Base-by-base conservation (phyloP, 1,139 yeast species). In the Insectozyma bohioensis region DNA sequence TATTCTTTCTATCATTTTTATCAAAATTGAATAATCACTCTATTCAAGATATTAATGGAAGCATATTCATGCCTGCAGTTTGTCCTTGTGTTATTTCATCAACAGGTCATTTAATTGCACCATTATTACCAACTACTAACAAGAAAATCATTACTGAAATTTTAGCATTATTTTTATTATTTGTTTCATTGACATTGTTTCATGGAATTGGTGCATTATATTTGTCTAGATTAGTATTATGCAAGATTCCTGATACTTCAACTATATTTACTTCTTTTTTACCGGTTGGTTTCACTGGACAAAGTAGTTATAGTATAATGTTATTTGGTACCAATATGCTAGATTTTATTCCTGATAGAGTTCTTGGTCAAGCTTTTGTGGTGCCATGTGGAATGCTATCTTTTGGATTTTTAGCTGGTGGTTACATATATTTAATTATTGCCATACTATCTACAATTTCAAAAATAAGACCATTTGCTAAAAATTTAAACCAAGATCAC, bases 281-380 rank as follows among this genome's bases (percentile, higher is more conserved):
- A 24, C 64, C 64, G 2, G 48, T 58, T 27, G 64, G 64, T 13
- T 51, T 58, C 13, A 56, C 83, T 50, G 95, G 95, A 14, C 95
- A 87, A 57, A 94, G 92, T 5, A 74, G 85, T 2, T 84, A 64
- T 53, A 84, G 83, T 2, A 68, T 83, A 10, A 56, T 80, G 45
- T 56, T 79, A 28, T 67, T 82, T 45, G 85, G 86, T 4, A 50
- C 56, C 20, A 65, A 67, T 42, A 35, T 55, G 31, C 47, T 48
- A 45, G 28, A 41, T 8, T 37, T 55, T 14, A 33, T 58, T 26
- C 36, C 42, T 31, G 34, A 34, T 26, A 35, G 40, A 20, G 21
- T 30, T 3, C 28, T 30, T 16, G 35, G 34, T 20, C 20, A 43
- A 19, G 35, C 43, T 4, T 28, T 48, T 6, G 29, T 54, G 13